Evolutionary conservation across 2,329 filamentous ascomycete species (phyloP), one percentile per base, ranked within the genome.

Genomic region (Pestalotiopsis sp.): DNA sequence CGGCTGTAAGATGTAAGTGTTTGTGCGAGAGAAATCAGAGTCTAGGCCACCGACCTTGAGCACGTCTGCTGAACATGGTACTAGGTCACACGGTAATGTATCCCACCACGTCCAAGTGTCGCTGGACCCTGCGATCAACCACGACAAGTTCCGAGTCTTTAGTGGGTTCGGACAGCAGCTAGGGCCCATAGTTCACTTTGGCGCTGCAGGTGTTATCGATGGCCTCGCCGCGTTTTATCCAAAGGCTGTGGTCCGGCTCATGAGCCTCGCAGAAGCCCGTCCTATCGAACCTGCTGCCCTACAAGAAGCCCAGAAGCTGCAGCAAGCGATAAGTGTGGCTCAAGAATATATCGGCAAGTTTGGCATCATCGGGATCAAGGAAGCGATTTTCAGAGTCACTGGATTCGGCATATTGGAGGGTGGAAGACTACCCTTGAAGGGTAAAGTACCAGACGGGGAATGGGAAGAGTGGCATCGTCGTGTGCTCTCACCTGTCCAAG

Each of bases 191-290:
- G 83, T 92, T 1, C 81, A 87, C 45, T 86, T 92, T 69, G 89
- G 89, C 61, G 88, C 88, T 17, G 89, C 87, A 5, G 90, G 90
- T 17, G 89, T 89, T 25, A 91, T 92, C 69, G 90, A 92, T 70
- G 90, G 89, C n/a, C 82, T 91, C 20, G 89, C 90, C 2, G 89
- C 87, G 11, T 86, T 90, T 76, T 92, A 88, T 76, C 90, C 90
- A 13, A 88, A 87, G 75, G 87, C 87, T 0, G 85, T 92, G 1
- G 85, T 89, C n/a, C 80, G 83, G 14, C 80, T 92, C 3, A 90
- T 87, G 80, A 79, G 83, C 20, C 79, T 91, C 7, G 75, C 78
- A 12, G 72, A 76, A 12, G 76, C 77, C 67, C 75, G 75, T 12
- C 76, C 78, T 3, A 69, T 75, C 0, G 82, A 81, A 17, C 82